Evolutionary conservation across 2,329 filamentous ascomycete genomes (phyloP).

Genomic region (Penicillium sp.): DNA sequence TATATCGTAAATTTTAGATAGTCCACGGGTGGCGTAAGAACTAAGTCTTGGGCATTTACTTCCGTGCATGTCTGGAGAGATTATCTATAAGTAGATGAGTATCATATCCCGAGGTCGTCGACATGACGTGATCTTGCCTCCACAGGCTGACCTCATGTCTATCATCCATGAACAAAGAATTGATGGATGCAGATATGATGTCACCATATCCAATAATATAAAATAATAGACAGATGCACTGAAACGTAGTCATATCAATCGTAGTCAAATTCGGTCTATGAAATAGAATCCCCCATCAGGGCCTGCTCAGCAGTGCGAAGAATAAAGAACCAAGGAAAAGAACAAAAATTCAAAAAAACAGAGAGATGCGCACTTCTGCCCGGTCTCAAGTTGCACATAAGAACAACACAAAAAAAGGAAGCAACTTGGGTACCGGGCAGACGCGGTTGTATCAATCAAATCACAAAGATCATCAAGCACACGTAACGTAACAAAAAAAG

Average conservation of each 20-base stretch:
- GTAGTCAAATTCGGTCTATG: slow-evolving; percentile 18
- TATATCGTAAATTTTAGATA: neutral
- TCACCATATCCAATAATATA: neutral
- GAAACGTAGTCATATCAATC: slow-evolving; percentile 15
- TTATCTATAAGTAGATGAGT: neutral
- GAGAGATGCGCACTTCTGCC: slow-evolving; percentile 49
- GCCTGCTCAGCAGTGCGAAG: slow-evolving; percentile 22
- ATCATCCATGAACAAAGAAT: neutral
- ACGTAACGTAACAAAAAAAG: slow-evolving; percentile 19
- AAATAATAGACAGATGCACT: neutral
- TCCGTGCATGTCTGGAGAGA: neutral
- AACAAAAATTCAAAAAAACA: slow-evolving; percentile 19
- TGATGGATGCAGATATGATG: neutral
- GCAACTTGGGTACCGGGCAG: slow-evolving; percentile 39
- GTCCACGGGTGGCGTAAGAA: no score
- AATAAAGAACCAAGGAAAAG: slow-evolving; percentile 12
- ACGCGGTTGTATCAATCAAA: slow-evolving; percentile 51
- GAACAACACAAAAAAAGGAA: slow-evolving; percentile 20
- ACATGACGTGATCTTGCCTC: slow-evolving; percentile 3
- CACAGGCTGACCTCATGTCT: neutral
- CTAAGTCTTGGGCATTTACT: no score
- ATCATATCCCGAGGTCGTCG: neutral
- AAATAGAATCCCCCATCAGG: slow-evolving; percentile 11
- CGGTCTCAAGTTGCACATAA: slow-evolving; percentile 36
- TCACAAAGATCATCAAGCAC: slow-evolving; percentile 33